Evolutionary conservation across 2,329 filamentous ascomycete species (phyloP), one percentile per base, ranked within the genome.

Genomic region (Fusarium chlamydosporum): DNA sequence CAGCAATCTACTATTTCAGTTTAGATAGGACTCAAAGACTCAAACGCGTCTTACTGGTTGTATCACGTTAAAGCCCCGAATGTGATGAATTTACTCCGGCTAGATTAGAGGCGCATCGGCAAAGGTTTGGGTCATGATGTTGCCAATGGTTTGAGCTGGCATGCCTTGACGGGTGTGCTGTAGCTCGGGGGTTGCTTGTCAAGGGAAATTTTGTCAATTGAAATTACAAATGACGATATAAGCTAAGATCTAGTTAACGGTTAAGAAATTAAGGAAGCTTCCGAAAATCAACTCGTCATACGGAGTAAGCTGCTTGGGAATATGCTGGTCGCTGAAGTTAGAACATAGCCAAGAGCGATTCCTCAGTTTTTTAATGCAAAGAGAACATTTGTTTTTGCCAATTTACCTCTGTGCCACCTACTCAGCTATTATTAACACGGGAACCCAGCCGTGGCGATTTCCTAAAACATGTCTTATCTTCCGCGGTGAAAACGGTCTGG

Each of bases 381-480:
- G 4, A 23, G 4, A 11, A 13, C 26, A 37, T 3, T 13, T 13
- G 23, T 23, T 23, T 23, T 20, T 34, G 6, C 26, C 15, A 13
- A n/a, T 9, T 34, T 6, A 8, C 20, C 45, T 18, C 13, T 16
- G 6, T 15, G 20, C 20, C 6, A 26, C 3, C 0, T 4, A n/a
- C 7, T 7, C 0, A 6, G 16, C 3, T 3, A 8, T 3, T 8
- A 6, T 48, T 2, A 6, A 3, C 6, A 10, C 1, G n/a, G 2
- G 0, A 27, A 13, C 15, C 1, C 12, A 16, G 8, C 15, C 7
- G 47, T 40, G 47, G 47, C 47, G 47, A 50, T 11, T 40, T 13
- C 34, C 26, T 20, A 3, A 18, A 18, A 15, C 7, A 8, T 6
- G 23, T 38, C 13, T 18, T 50, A 18, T 50, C 9, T 2, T 12